Conservation (phyloP, 2,329 filamentous ascomycete species). For the Sarocladium kiliense region DNA sequence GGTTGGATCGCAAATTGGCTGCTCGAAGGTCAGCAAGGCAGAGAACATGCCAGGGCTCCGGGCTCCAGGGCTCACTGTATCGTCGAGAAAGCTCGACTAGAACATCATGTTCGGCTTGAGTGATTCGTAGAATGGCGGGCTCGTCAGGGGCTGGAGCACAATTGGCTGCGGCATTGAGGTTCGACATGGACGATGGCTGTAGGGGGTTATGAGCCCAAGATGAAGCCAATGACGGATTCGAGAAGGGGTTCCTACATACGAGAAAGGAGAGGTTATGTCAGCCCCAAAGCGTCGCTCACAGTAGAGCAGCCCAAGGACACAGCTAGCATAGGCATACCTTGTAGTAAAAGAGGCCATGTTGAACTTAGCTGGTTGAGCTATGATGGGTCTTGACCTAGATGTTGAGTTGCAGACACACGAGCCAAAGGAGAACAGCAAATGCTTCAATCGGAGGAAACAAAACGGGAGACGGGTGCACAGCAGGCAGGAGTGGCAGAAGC, state of each 20-base stretch:
- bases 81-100: conserved; percentile 7
- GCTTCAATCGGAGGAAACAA: not conserved
- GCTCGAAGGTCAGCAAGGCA: not conserved
- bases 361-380: not conserved
- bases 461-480: not conserved
- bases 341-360: not conserved
- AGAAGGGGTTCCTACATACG: not conserved
- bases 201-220: not conserved
- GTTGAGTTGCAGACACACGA: too few species aligned
- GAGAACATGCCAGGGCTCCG: not conserved
- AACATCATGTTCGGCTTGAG: conserved; percentile 3
- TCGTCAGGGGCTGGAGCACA: not conserved
- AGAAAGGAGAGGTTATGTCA: too few species aligned
- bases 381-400: not conserved
- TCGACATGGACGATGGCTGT: not conserved
- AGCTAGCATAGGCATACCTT: too few species aligned
- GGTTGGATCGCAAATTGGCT: conserved; percentile 4
- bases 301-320: too few species aligned
- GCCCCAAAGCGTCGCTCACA: too few species aligned
- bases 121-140: not conserved
- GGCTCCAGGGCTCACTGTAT: conserved; percentile 6
- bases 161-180: not conserved
- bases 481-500: not conserved
- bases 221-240: not conserved
- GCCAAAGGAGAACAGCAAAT: not conserved